Percentiles rank a stretch among this genome's conserved stretches.
These are phyloP conservation scores for Inga oerstediana DNA, from an alignment of 306 rosid species.

Conservation along the genomic window DNA sequence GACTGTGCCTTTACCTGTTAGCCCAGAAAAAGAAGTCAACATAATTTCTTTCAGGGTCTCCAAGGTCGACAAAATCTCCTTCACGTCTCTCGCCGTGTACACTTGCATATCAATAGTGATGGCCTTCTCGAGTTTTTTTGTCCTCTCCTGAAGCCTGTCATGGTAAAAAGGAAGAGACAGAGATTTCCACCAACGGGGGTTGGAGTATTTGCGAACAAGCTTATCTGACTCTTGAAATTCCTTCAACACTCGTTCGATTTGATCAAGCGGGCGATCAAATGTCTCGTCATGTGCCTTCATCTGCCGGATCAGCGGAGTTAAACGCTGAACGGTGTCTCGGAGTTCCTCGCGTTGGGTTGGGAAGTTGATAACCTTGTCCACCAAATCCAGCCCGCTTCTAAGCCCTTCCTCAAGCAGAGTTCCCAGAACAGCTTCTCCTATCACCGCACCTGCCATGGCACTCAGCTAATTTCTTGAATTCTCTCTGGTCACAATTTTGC, in stretches of 20 bases:
- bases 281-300: neutral
- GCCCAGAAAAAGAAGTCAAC: slow-evolving; percentile 10
- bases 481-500: neutral
- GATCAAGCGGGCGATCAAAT: neutral
- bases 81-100: slow-evolving; percentile 7
- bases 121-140: neutral
- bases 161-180: slow-evolving; percentile 9
- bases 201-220: slow-evolving; percentile 32
- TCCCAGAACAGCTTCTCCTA: slow-evolving; percentile 27
- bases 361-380: slow-evolving; percentile 27
- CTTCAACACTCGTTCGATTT: neutral
- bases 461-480: neutral
- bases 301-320: slow-evolving; percentile 19
- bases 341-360: neutral
- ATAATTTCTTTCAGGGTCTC: neutral
- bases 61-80: neutral
- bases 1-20: neutral
- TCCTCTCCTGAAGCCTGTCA: slow-evolving; percentile 13
- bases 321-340: neutral
- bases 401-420: neutral
- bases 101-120: slow-evolving; percentile 1
- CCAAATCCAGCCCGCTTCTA: neutral
- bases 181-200: slow-evolving; percentile 33
- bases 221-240: neutral
- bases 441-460: slow-evolving; percentile 15